Conservation (phyloP, 2,329 filamentous ascomycete species). For the Arthrobotrys pseudoclavata region DNA sequence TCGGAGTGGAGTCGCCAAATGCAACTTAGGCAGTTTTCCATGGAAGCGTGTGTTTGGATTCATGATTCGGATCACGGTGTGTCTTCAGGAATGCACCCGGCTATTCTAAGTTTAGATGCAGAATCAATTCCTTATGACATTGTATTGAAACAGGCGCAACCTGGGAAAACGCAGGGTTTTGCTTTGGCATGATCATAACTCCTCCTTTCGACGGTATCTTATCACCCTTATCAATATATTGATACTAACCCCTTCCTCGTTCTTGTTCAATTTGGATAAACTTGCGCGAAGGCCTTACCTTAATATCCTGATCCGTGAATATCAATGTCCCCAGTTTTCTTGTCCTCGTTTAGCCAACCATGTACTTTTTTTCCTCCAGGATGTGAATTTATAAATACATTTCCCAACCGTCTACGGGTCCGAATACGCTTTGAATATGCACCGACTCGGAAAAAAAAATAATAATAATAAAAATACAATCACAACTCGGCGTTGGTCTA, state of each 20-base stretch:
- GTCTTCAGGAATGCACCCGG: not conserved
- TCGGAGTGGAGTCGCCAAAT: conserved; percentile 48
- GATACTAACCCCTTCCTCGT: not conserved
- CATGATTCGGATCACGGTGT: conserved; percentile 4
- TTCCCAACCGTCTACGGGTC: not conserved
- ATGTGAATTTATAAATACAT: conserved; percentile 6
- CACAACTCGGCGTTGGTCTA: not conserved
- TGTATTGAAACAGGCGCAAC: conserved; percentile 26
- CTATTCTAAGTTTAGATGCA: conserved; percentile 41
- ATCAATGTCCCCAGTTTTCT: not conserved
- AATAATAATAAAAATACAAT: not conserved
- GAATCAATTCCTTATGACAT: not conserved
- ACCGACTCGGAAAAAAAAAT: not conserved
- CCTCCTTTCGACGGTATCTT: conserved; percentile 1
- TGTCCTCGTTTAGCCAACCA: conserved; percentile 2
- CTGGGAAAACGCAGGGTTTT: conserved; percentile 26
- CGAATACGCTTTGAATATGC: not conserved
- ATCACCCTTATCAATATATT: conserved; percentile 18
- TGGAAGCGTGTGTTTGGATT: not conserved
- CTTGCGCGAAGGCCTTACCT: not conserved
- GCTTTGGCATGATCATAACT: no score
- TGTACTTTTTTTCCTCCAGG: not conserved
- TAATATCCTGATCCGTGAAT: conserved; percentile 2
- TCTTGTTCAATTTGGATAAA: conserved; percentile 11
- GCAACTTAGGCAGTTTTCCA: conserved; percentile 38